Percentiles rank a stretch among this genome's conserved stretches.
Evolutionary conservation across 768 basidiomycete species (phyloP).

Genomic region (Tricholoma sp.): DNA sequence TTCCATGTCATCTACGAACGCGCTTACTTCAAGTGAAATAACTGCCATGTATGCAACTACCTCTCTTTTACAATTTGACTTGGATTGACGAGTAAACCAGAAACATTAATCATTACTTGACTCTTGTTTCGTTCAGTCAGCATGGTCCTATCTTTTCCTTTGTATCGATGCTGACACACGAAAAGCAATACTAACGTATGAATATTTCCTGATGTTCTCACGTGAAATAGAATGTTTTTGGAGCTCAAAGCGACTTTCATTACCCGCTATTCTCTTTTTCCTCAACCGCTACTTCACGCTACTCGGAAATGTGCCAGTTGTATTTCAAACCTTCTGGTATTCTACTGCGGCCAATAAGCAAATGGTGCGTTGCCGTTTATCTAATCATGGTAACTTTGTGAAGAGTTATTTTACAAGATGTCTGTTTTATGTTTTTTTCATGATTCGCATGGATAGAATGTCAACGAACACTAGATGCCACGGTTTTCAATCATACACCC

Average conservation of each 20-base stretch:
- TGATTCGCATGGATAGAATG: not conserved
- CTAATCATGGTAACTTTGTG: not conserved
- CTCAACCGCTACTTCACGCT: constrained; percentile 31
- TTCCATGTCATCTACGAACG: not conserved
- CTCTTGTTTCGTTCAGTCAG: constrained; percentile 1
- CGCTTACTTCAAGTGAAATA: not conserved
- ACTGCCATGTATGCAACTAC: not conserved
- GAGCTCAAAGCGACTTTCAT: constrained; percentile 17
- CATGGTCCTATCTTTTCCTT: not conserved
- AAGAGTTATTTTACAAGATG: constrained; percentile 4
- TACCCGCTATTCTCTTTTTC: constrained; percentile 25
- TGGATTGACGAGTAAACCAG: not conserved
- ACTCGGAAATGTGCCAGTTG: constrained; percentile 24
- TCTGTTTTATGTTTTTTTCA: constrained; percentile 2
- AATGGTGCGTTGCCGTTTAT: not conserved
- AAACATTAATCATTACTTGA: not conserved
- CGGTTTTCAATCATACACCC: constrained; percentile 9
- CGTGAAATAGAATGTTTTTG: constrained; percentile 34
- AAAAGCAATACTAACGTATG: constrained; percentile 26
- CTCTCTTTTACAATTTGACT: not conserved
- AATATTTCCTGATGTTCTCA: constrained; percentile 35
- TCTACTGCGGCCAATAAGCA: constrained; percentile 9
- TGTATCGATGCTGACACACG: not conserved
- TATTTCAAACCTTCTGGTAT: constrained; percentile 21
- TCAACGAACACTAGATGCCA: constrained; percentile 6